Conservation (phyloP, 2,329 filamentous ascomycete species). For the Cryphonectria naterciae region DNA sequence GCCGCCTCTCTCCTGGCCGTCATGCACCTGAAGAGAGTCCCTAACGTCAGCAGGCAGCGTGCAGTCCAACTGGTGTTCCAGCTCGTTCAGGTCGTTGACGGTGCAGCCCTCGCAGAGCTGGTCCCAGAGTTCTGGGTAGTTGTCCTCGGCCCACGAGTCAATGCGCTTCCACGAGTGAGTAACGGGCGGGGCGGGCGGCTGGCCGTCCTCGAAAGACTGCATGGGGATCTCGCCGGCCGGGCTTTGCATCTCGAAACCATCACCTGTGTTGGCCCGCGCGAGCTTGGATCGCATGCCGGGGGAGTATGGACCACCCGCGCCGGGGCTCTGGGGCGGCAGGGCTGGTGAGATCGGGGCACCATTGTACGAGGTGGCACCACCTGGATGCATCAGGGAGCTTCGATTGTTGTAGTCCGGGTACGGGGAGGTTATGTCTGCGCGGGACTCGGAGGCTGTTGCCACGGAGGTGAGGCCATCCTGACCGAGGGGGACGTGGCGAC, state of each 20-base stretch:
- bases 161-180: conserved; percentile 92
- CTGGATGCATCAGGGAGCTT: conserved; percentile 54
- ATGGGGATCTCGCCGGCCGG: conserved; percentile 85
- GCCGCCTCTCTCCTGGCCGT: conserved; percentile 95
- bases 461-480: conserved; percentile 76
- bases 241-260: conserved; percentile 71
- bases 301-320: conserved; percentile 75
- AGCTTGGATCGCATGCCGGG: conserved; percentile 84
- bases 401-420: conserved; percentile 74
- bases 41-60: conserved; percentile 91
- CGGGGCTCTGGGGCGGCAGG: conserved; percentile 55
- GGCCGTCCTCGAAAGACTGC: conserved; percentile 92
- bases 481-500: conserved; percentile 85
- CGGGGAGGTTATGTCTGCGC: conserved; percentile 77
- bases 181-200: conserved; percentile 86
- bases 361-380: conserved; percentile 64
- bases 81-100: conserved; percentile 91
- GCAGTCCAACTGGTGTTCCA: conserved; percentile 95
- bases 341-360: conserved; percentile 54
- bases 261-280: conserved; percentile 65
- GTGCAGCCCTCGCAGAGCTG: conserved; percentile 92
- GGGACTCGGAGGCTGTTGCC: conserved; percentile 86
- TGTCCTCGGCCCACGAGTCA: conserved; percentile 89
- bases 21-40: conserved; percentile 87
- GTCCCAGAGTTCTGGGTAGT: conserved; percentile 93